These are phyloP conservation scores for Rhodosporidiobolus odoratus DNA, from an alignment of 768 basidiomycete genomes.

Conservation along the genomic window DNA sequence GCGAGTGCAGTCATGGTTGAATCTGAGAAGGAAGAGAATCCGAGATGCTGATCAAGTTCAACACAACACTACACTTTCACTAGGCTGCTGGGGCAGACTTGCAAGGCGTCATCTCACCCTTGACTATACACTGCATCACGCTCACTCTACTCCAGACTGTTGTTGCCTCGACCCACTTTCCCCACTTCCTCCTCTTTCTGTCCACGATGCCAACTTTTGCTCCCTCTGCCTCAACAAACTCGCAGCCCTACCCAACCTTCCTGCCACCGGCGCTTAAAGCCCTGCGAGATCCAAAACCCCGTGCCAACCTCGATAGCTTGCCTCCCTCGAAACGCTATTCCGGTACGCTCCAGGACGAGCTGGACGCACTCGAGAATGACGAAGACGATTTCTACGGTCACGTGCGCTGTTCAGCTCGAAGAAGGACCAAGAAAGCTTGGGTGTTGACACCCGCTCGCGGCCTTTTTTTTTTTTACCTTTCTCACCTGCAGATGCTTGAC, in stretches of 20 bases:
- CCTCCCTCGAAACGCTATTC: neutral
- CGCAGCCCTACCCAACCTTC: neutral
- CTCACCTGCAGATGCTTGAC: neutral
- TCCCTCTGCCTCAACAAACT: neutral
- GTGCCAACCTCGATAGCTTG: neutral
- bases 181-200: too few relatives aligned
- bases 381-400: conserved; percentile 16
- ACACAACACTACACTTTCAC: too few relatives aligned
- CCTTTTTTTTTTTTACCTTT: neutral
- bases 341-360: conserved; percentile 22
- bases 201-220: too few relatives aligned
- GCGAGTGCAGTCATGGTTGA: neutral
- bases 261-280: conserved; percentile 6
- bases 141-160: too few relatives aligned
- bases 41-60: neutral
- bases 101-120: too few relatives aligned
- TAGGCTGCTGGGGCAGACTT: too few relatives aligned
- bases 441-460: neutral
- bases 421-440: neutral
- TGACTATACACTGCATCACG: too few relatives aligned
- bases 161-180: too few relatives aligned
- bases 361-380: conserved; percentile 24
- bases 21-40: neutral
- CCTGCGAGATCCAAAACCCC: conserved; percentile 1
- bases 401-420: neutral